These are phyloP conservation scores for Emmonsia crescens DNA, from an alignment of 2,329 filamentous ascomycete species.

Conservation along the genomic window DNA sequence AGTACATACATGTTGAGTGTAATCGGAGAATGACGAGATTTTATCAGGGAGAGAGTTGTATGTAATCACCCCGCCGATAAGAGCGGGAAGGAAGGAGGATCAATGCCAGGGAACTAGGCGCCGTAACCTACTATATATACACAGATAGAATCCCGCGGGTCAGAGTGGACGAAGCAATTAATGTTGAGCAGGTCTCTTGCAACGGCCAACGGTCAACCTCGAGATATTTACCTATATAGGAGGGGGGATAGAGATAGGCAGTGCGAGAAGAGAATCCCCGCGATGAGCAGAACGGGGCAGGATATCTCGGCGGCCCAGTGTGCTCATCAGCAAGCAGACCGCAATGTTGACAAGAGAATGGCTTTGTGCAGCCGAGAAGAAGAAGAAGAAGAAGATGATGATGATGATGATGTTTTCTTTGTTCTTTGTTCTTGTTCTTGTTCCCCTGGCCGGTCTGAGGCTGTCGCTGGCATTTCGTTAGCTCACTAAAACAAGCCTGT, in stretches of 20 bases:
- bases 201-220: background rate
- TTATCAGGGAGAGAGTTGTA: background rate
- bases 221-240: background rate
- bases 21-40: background rate
- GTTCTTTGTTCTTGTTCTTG: too few species aligned
- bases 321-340: background rate
- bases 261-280: background rate
- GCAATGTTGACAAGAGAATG: background rate
- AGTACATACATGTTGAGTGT: background rate
- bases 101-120: too few species aligned
- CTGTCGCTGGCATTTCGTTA: background rate
- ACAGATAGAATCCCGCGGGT: background rate
- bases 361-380: background rate
- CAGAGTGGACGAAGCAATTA: background rate
- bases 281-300: background rate
- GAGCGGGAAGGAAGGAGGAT: background rate
- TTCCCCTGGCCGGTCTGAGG: background rate
- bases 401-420: background rate
- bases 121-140: too few species aligned
- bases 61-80: background rate
- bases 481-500: background rate
- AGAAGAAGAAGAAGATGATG: too few species aligned
- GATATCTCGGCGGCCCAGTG: background rate
- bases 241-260: background rate
- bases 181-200: background rate